Conservation (phyloP, 148 eudicot species). For the Chenopodium quinoa region DNA sequence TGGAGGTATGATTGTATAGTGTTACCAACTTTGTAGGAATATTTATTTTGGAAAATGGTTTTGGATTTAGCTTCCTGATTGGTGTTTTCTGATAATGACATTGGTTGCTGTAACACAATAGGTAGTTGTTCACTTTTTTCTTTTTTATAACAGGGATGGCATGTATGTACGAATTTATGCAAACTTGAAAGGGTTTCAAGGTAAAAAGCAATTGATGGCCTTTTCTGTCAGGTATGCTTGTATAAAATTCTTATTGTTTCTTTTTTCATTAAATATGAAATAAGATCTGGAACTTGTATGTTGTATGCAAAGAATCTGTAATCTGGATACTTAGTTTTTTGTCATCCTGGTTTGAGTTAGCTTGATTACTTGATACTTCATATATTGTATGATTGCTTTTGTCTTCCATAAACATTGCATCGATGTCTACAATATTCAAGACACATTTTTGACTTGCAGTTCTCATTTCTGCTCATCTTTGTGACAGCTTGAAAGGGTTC, state of each 20-base stretch:
- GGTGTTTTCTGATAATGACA: neutral
- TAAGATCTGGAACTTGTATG: neutral
- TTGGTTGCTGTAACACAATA: neutral
- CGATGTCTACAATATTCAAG: neutral
- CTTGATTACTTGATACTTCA: neutral
- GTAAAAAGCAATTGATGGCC: constrained; percentile 64
- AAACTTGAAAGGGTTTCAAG: constrained; percentile 76
- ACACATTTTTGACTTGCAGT: too few relatives aligned
- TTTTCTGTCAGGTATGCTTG: constrained; percentile 68
- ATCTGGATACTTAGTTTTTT: neutral
- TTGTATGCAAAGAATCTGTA: neutral
- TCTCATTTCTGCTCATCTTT: too few relatives aligned
- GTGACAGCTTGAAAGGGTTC: too few relatives aligned
- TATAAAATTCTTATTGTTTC: neutral
- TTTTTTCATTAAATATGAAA: neutral
- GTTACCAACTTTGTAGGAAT: neutral
- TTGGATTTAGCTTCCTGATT: neutral
- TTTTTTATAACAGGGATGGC: constrained; percentile 49
- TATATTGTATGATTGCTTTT: neutral
- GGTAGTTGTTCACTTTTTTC: constrained; percentile 14
- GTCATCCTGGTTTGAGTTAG: neutral
- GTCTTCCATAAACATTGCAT: neutral
- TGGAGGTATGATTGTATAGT: neutral
- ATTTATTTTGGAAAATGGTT: neutral
- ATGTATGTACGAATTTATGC: constrained; percentile 82